Conservation (phyloP, 139 green algal species). For the Zygnema circumcarinatum region DNA sequence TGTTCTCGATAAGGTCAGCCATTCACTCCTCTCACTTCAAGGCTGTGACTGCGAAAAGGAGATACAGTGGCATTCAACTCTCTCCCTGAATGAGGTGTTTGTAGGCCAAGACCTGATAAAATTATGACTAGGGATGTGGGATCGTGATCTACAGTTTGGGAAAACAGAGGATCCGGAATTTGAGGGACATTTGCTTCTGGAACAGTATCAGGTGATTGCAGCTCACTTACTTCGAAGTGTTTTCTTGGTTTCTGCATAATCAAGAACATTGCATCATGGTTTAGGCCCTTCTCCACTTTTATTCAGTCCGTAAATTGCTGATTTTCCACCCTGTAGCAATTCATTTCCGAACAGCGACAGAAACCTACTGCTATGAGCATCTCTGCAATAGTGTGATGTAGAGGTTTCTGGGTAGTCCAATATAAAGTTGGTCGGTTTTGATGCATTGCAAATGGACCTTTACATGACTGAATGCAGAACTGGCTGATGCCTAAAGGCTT, state of each 20-base stretch:
- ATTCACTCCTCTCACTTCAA: background rate
- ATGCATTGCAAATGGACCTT: too few relatives aligned
- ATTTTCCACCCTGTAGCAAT: background rate
- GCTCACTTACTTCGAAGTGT: background rate
- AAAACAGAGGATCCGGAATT: slow-evolving; percentile 58
- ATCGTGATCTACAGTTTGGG: slow-evolving; percentile 41
- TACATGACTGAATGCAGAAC: too few relatives aligned
- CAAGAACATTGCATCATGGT: background rate
- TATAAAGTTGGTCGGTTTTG: too few relatives aligned
- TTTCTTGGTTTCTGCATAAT: background rate
- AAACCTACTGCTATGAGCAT: too few relatives aligned
- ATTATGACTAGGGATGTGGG: background rate
- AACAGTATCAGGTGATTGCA: slow-evolving; percentile 59
- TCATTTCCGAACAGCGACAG: background rate
- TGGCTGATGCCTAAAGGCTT: too few relatives aligned
- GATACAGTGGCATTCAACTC: background rate
- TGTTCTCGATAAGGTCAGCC: slow-evolving; percentile 53
- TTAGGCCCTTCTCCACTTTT: background rate
- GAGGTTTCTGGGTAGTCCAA: too few relatives aligned
- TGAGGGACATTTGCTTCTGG: slow-evolving; percentile 63
- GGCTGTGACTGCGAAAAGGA: background rate
- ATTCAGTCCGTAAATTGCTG: background rate
- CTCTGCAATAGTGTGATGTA: too few relatives aligned
- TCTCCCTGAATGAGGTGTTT: background rate
- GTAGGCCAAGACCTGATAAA: background rate